Evolutionary conservation across 306 rosid species (phyloP), one percentile per base, ranked within the genome.

Genomic region (Begonia loranthoides): DNA sequence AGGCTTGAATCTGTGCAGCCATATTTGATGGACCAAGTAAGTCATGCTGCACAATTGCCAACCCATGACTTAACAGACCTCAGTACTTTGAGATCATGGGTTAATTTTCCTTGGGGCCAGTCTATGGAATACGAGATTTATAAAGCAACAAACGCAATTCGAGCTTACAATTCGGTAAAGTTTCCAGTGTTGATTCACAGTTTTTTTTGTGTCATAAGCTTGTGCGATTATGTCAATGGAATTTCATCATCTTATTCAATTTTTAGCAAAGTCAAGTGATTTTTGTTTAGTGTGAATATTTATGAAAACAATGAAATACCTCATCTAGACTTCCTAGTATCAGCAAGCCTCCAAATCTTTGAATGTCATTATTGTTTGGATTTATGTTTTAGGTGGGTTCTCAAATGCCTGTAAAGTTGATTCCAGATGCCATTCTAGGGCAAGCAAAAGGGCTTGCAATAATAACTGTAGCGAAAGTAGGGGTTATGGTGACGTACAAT

Each of bases 361-460:
- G 0, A 28, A 28, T 28, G 36, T 28, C 36, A 41, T 60, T 50
- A 46, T 17, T 64, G 75, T 14, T 41, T 60, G 52, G 49, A 65
- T 63, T 45, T 59, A 49, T 15, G 62, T 51, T 41, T 64, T 76
- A 83, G 96, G 75, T 82, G 45, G 82, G 85, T 56, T 61, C 64
- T 54, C 8, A 74, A 56, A 83, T 59, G 76, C 88, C 96, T 0
- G 99, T 83, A 63, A 86, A 79, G 75, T 67, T 82, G 59, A 92
- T 92, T 70, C 99, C 99, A 14, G 88, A 76, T 33, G 55, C 67
- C 60, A 83, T 92, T 74, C 83, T 92, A 15, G 67, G 87, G 59
- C 83, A 79, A 64, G 99, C 96, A 36, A 86, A 83, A 69, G 99
- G 99, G 58, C 96, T 92, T 62, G 99, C 99, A 52, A 83, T 92